Evolutionary conservation across 441 rosid species (phyloP), one percentile per base, ranked within the genome.

Genomic region (Eruca vesicaria): DNA sequence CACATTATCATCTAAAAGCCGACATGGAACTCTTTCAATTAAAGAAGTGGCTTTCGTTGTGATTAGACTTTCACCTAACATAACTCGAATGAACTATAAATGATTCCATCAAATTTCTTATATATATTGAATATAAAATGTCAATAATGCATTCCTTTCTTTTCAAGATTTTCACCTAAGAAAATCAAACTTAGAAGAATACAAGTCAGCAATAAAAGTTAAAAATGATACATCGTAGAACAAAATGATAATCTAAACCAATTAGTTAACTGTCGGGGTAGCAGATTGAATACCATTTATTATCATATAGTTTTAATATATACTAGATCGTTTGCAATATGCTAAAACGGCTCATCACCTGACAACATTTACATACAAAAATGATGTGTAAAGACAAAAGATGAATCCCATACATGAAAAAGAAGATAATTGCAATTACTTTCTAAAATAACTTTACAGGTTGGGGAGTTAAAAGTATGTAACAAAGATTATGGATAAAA

Each of bases 401-500:
- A 29, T 59, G 63, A 50, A 58, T 48, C 36, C 58, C 72, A 71
- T 66, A 19, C 68, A 77, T 65, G 72, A 59, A 21, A 23, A 20
- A 9, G 55, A 59, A 63, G 79, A 63, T 69, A 63, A 56, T 11
- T 62, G 35, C 35, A 53, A 29, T 38, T 69, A 55, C 79, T 63
- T 69, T 63, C 38, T 59, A 63, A 64, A 56, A 52, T 43, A 59
- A 52, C 80, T 77, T 71, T 61, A 71, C 68, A 77, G 31, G 68
- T 72, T 36, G 68, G 14, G 12, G 33, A 50, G 48, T 7, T 35
- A 50, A 77, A 77, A 72, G 59, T 28, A 48, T 71, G 18, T 26
- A 66, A 66, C 58, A 59, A 59, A 77, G 50, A 77, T 71, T 65
- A 1, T 71, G 36, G 72, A 65, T 71, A 64, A 64, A 76, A 64